phyloP scores from a whole-genome alignment of 2,329 filamentous ascomycete species.

The Neonectria coccinea region DNA sequence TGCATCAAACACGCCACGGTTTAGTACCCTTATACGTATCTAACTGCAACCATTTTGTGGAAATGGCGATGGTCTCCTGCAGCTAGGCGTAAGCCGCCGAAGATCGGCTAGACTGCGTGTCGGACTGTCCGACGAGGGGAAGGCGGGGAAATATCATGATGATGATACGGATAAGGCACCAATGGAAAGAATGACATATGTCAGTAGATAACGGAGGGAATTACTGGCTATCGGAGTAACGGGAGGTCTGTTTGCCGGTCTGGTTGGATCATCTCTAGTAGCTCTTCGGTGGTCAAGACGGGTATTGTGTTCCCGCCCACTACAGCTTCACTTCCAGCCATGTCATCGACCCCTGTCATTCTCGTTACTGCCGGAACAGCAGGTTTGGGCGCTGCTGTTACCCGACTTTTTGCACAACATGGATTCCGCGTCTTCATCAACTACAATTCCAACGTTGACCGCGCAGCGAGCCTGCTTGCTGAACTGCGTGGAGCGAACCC shows the following conservation, averaged over 20 bases:
- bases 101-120: not conserved
- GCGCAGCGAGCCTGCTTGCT: conserved; percentile 68
- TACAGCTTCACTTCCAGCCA: not conserved
- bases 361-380: conserved; percentile 67
- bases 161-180: not conserved
- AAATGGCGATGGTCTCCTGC: not conserved
- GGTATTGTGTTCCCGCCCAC: not conserved
- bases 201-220: not conserved
- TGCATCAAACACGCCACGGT: not conserved
- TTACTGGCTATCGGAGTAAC: not conserved
- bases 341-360: conserved; percentile 44
- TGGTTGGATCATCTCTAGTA: not conserved
- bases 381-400: conserved; percentile 77
- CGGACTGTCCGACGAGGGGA: not conserved
- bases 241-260: not conserved
- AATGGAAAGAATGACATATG: not conserved
- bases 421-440: conserved; percentile 80
- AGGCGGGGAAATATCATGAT: not conserved
- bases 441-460: conserved; percentile 71
- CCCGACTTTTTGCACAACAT: conserved; percentile 73
- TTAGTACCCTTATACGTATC: not conserved
- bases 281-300: not conserved
- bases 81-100: not conserved
- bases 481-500: conserved; percentile 60
- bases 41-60: not conserved